These are phyloP conservation scores for Suhomyces choctaworum DNA, from an alignment of 1,139 yeast species.

Conservation along the genomic window DNA sequence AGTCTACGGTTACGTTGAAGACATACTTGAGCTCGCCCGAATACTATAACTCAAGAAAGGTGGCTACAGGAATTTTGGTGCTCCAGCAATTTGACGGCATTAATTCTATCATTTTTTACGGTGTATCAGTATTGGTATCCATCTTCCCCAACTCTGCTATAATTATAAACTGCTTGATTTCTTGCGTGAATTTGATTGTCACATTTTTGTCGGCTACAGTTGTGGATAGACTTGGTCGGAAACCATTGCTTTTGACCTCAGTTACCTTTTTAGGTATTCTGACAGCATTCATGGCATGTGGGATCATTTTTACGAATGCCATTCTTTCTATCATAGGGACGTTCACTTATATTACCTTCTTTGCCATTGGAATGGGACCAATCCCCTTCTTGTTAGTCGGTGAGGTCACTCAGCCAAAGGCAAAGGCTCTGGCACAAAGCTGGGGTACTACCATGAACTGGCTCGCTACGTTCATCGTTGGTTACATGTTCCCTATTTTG, in stretches of 20 bases:
- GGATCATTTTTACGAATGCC: slow-evolving; percentile 55
- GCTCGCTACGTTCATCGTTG: slow-evolving; percentile 83
- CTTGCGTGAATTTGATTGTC: slow-evolving; percentile 67
- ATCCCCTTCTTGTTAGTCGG: slow-evolving; percentile 89
- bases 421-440: slow-evolving; percentile 86
- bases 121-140: slow-evolving; percentile 74
- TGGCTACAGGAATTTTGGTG: slow-evolving; percentile 73
- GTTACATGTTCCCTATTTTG: slow-evolving; percentile 75
- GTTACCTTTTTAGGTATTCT: slow-evolving; percentile 69
- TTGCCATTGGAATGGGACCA: slow-evolving; percentile 93
- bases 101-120: slow-evolving; percentile 88
- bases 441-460: slow-evolving; percentile 91
- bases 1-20: slow-evolving; percentile 18
- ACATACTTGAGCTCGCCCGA: slow-evolving; percentile 52
- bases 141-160: slow-evolving; percentile 72
- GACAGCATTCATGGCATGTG: slow-evolving; percentile 63
- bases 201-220: slow-evolving; percentile 72
- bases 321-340: slow-evolving; percentile 64
- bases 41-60: slow-evolving; percentile 59
- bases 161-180: slow-evolving; percentile 69
- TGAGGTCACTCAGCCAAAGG: slow-evolving; percentile 79
- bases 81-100: slow-evolving; percentile 93
- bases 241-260: slow-evolving; percentile 66
- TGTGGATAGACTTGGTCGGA: slow-evolving; percentile 75
- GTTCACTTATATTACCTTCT: slow-evolving; percentile 72